A percentile compares a stretch with the other conserved stretches of the same genome.
Evolutionary conservation across 2,329 filamentous ascomycete genomes (phyloP).

Genomic region (Davidsoniella neocaledoniae): DNA sequence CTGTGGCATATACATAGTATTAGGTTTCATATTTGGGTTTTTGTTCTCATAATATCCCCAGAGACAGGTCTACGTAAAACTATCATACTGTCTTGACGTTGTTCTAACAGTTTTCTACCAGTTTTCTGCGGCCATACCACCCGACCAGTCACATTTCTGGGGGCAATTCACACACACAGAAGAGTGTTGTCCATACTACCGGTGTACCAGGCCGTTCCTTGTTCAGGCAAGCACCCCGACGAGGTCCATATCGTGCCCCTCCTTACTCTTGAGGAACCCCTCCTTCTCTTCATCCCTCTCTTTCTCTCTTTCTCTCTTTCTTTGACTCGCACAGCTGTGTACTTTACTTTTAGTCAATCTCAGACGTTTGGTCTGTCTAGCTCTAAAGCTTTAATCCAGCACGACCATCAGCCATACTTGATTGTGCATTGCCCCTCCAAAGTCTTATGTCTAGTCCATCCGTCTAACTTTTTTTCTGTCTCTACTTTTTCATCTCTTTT

Average conservation of each 20-base stretch:
- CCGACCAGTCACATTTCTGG: no score
- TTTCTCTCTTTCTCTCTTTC: conserved; percentile 3
- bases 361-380: background rate
- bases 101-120: no score
- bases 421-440: background rate
- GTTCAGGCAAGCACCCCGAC: conserved; percentile 6
- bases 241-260: conserved; percentile 3
- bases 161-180: background rate
- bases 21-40: no score
- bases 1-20: no score
- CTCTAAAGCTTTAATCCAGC: background rate
- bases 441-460: background rate
- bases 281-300: conserved; percentile 5
- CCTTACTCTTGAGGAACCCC: conserved; percentile 1
- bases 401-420: background rate
- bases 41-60: no score
- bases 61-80: no score
- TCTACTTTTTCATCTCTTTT: background rate
- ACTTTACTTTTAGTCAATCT: background rate
- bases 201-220: conserved; percentile 7
- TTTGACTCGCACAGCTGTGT: background rate
- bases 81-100: no score
- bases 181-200: background rate
- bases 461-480: background rate
- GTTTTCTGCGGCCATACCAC: no score